phyloP scores from a whole-genome alignment of 805 yeast species.

The Phaffomyces opuntiae region DNA sequence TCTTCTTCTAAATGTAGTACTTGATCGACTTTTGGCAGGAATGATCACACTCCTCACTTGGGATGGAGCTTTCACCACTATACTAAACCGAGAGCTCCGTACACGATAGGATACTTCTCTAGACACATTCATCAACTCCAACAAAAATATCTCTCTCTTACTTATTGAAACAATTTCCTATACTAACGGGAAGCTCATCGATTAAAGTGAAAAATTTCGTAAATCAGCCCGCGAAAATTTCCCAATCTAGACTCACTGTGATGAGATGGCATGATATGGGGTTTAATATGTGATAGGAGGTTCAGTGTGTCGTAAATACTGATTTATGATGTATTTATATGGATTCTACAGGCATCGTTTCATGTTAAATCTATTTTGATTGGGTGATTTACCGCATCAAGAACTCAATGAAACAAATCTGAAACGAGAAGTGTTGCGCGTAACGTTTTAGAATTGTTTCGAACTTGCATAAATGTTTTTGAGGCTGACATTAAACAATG shows the following conservation, averaged over 20 bases:
- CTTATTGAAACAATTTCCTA: no score
- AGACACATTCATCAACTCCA: neutral
- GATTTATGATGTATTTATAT: no score
- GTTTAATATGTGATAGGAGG: no score
- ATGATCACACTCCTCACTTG: constrained; percentile 1
- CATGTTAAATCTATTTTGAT: no score
- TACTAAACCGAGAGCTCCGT: neutral
- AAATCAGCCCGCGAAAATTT: constrained; percentile 1
- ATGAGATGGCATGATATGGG: neutral
- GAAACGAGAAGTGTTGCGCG: neutral
- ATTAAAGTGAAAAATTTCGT: neutral
- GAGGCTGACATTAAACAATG: neutral
- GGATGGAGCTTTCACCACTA: no score
- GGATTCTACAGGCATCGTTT: no score
- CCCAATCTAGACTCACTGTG: neutral
- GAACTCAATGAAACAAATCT: neutral
- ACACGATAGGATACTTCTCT: neutral
- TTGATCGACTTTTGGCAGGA: neutral
- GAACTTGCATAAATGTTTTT: neutral
- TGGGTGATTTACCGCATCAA: neutral
- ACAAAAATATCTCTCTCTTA: neutral
- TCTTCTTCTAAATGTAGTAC: neutral
- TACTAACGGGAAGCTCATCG: neutral
- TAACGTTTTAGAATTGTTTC: neutral
- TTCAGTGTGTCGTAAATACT: no score